Conservation (phyloP, 345 rosid species). For the Jatropha curcas region DNA sequence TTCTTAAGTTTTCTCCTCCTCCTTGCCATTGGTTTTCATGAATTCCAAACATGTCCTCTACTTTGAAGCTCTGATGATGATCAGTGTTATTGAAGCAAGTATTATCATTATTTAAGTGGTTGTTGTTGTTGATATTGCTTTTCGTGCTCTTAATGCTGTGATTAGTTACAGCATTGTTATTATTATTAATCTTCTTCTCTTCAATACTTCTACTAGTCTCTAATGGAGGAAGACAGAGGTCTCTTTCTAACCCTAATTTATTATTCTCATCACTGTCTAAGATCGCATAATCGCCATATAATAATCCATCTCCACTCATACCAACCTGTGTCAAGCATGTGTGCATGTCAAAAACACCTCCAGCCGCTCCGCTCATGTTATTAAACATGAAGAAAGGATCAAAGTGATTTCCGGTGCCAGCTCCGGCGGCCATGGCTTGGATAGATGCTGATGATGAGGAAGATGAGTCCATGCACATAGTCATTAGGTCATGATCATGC, state of each 20-base stretch:
- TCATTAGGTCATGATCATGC: conserved; percentile 47
- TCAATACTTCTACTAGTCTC: conserved; percentile 35
- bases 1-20: conserved; percentile 67
- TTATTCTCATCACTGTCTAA: conserved; percentile 33
- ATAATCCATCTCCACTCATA: conserved; percentile 30
- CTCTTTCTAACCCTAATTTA: conserved; percentile 40
- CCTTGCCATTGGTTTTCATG: conserved; percentile 64
- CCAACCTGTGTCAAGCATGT: conserved; percentile 35
- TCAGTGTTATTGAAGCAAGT: conserved; percentile 50
- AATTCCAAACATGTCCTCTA: conserved; percentile 52
- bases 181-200: conserved; percentile 18
- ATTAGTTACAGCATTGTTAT: conserved; percentile 20
- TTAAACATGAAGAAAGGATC: conserved; percentile 45
- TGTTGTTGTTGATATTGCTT: conserved; percentile 43
- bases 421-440: conserved; percentile 30
- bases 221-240: conserved; percentile 51
- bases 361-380: conserved; percentile 33
- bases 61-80: conserved; percentile 37
- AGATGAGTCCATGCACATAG: conserved; percentile 54
- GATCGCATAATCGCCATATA: conserved; percentile 37
- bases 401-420: conserved; percentile 24
- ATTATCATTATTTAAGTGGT: conserved; percentile 37
- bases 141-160: conserved; percentile 37
- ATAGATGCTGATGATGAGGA: conserved; percentile 48
- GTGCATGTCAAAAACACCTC: conserved; percentile 37